Evolutionary conservation across 1,139 yeast genomes (phyloP).

Genomic region (Pichia sp.): DNA sequence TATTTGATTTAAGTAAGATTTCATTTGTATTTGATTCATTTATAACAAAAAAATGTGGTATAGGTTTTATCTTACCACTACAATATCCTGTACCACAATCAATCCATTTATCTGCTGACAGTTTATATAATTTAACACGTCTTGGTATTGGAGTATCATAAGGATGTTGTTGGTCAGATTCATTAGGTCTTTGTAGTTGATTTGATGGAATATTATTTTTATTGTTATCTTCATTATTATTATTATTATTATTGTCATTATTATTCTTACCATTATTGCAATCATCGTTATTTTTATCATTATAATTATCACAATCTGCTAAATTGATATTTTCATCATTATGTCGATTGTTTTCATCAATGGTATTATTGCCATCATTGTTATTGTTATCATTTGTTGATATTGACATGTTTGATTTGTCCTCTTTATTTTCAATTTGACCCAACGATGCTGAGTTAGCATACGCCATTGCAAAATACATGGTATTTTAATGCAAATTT

Average conservation of each 20-base stretch:
- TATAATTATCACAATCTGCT: slow-evolving; percentile 1
- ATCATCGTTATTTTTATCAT: slow-evolving; percentile 16
- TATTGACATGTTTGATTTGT: neutral
- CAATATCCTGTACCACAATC: slow-evolving; percentile 94
- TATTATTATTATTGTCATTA: neutral
- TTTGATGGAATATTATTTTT: slow-evolving; percentile 39
- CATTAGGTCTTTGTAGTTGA: neutral
- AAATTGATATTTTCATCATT: slow-evolving; percentile 10
- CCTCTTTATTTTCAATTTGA: neutral
- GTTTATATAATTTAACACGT: slow-evolving; percentile 81
- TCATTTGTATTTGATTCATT: slow-evolving; percentile 61
- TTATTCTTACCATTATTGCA: slow-evolving; percentile 2
- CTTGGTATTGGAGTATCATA: slow-evolving; percentile 24
- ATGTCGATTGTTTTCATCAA: slow-evolving; percentile 9
- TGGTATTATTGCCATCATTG: slow-evolving; percentile 13
- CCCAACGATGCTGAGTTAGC: too few species aligned
- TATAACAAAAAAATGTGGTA: slow-evolving; percentile 63
- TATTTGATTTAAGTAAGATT: slow-evolving; percentile 54
- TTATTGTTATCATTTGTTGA: slow-evolving; percentile 9
- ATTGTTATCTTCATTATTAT: slow-evolving; percentile 61
- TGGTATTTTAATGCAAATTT: too few species aligned
- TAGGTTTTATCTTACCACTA: slow-evolving; percentile 53
- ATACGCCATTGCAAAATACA: too few species aligned
- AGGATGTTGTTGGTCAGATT: slow-evolving; percentile 27
- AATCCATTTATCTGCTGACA: slow-evolving; percentile 79